A percentile compares a stretch with the other conserved stretches of the same genome.
phyloP scores from a whole-genome alignment of 306 rosid genomes.

The Prinsepia uniflora region DNA sequence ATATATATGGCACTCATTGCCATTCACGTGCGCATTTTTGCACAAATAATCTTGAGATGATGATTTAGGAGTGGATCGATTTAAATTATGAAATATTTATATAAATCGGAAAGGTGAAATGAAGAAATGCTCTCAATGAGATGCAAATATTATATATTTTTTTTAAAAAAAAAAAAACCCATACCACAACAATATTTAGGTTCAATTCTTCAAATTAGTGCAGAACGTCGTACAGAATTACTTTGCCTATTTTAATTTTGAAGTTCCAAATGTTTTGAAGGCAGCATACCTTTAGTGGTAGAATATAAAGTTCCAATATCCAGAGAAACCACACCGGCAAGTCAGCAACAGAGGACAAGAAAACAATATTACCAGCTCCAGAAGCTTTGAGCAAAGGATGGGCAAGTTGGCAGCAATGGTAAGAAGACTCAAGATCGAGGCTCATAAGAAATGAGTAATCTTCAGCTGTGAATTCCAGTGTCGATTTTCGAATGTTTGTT shows the following conservation, averaged over 20 bases:
- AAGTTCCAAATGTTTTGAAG: background rate
- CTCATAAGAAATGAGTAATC: slow-evolving; percentile 31
- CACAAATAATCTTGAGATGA: no score
- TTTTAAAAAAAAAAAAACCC: no score
- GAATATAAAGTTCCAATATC: slow-evolving; percentile 18
- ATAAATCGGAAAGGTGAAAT: no score
- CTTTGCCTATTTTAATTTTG: background rate
- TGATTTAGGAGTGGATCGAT: no score
- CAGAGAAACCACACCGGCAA: slow-evolving; percentile 15
- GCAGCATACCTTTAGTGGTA: slow-evolving; percentile 41
- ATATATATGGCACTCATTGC: no score
- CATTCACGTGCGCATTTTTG: no score
- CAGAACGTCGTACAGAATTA: background rate
- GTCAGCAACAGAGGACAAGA: slow-evolving; percentile 36
- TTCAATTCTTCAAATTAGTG: no score
- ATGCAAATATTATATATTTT: no score
- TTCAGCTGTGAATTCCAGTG: slow-evolving; percentile 27
- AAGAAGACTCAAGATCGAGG: slow-evolving; percentile 39
- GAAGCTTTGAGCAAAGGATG: slow-evolving; percentile 49
- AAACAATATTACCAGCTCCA: slow-evolving; percentile 33
- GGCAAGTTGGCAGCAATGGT: slow-evolving; percentile 42
- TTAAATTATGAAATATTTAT: no score
- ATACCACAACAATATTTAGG: no score
- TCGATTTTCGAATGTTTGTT: background rate
- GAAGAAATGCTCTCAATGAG: no score